Conservation (phyloP, 1,284 basidiomycete genomes). For the Cutaneotrichosporon arboriforme region DNA sequence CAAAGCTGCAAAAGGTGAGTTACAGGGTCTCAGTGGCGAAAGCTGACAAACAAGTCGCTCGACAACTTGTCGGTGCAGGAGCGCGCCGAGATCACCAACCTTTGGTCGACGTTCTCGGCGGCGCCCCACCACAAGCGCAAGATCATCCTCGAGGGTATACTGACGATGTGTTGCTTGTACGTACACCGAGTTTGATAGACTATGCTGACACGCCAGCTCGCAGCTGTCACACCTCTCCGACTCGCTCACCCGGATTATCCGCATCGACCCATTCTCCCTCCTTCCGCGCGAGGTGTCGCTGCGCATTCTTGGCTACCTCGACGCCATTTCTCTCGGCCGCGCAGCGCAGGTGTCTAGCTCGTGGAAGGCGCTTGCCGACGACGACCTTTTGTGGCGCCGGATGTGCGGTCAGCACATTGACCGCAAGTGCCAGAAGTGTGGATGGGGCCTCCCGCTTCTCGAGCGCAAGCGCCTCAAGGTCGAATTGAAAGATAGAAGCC, state of each 20-base stretch:
- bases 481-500: slow-evolving; percentile 44
- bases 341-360: slow-evolving; percentile 86
- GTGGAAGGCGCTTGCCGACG: slow-evolving; percentile 89
- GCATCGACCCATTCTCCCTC: slow-evolving; percentile 88
- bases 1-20: slow-evolving; percentile 85
- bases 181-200: slow-evolving; percentile 9
- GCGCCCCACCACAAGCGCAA: slow-evolving; percentile 85
- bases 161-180: slow-evolving; percentile 98
- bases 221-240: slow-evolving; percentile 96
- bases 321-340: slow-evolving; percentile 90
- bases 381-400: slow-evolving; percentile 89
- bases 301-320: slow-evolving; percentile 84
- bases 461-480: slow-evolving; percentile 53
- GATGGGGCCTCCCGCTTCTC: slow-evolving; percentile 91
- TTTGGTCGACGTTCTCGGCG: slow-evolving; percentile 96
- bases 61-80: slow-evolving; percentile 87
- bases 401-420: slow-evolving; percentile 99
- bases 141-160: slow-evolving; percentile 89
- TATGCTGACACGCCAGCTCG: slow-evolving; percentile 45
- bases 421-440: slow-evolving; percentile 92
- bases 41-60: slow-evolving; percentile 61
- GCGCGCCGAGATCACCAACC: slow-evolving; percentile 79
- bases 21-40: neutral
- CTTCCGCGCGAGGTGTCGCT: slow-evolving; percentile 87
- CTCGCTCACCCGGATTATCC: slow-evolving; percentile 82